Evolutionary conservation across 2,329 filamentous ascomycete genomes (phyloP), one percentile per base, ranked within the genome.

Genomic region (Microdochium paspali): DNA sequence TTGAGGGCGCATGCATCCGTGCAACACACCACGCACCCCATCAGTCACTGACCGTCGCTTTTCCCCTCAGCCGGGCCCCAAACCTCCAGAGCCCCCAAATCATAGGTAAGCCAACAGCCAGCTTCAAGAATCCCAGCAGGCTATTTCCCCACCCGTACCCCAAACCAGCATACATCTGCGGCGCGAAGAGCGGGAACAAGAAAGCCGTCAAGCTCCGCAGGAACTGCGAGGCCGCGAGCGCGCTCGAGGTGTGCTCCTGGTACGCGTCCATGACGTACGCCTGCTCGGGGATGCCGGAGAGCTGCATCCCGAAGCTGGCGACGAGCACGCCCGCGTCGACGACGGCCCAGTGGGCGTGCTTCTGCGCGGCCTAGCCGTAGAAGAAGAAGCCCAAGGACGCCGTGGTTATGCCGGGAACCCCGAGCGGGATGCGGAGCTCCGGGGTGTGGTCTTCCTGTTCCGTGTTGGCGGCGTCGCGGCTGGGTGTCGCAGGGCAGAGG

Each of bases 381-480:
- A 66, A 15, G 1, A 74, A 50, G 0, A 73, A 53, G 0, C 69
- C 69, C 0, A 61, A 42, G 0, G 61, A 60, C 0, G 53, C 59
- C 2, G 82, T 49, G 0, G 81, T 40, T 0, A 72, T 72, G 0
- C 73, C 75, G 0, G 74, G 63, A 10, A 79, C 56, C 61, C 80
- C 74, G 2, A 83, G 64, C 0, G 80, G 80, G 0, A 83, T 66
- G n/a, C 82, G 77, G 54, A 76, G 80, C 53, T 87, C 83, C 0
- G 83, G 82, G 1, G 49, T 48, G 15, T 61, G 57, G 2, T 72
- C 67, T 54, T 54, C 52, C 2, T 72, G 67, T 54, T 54, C 52
- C 2, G 50, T 52, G 2, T 53, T 24, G 0, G 69, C 71, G 50
- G 68, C 69, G 56, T 79, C 78, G 0, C 69, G 66, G 48, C 72